Percentiles rank a stretch among this genome's conserved stretches.
Conservation (phyloP, 2,329 filamentous ascomycete species). For the Aspergillus transmontanensis region DNA sequence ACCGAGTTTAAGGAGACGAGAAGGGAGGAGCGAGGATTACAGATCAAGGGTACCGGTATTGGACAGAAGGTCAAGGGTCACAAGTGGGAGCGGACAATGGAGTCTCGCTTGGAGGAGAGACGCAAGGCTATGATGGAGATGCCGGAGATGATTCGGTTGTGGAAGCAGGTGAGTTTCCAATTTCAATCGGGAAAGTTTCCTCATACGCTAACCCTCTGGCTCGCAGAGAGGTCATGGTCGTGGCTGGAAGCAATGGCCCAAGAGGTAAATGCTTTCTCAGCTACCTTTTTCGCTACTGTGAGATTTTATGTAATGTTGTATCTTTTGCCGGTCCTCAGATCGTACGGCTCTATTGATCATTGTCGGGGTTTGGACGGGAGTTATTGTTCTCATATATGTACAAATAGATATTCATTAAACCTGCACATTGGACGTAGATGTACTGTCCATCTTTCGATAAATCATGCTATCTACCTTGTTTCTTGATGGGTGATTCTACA, state of each 20-base stretch:
- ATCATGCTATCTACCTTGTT: background rate
- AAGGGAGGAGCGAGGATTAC: slow-evolving; percentile 75
- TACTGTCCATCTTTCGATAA: background rate
- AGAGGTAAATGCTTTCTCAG: slow-evolving; percentile 36
- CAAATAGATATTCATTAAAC: slow-evolving; percentile 9
- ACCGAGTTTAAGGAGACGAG: slow-evolving; percentile 67
- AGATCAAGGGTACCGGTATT: slow-evolving; percentile 89
- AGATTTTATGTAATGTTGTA: slow-evolving; percentile 8
- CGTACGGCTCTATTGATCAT: slow-evolving; percentile 4
- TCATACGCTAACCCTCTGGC: slow-evolving; percentile 38
- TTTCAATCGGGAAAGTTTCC: too few relatives aligned
- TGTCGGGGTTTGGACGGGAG: slow-evolving; percentile 1
- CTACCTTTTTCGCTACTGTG: background rate
- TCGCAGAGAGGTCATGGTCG: slow-evolving; percentile 68
- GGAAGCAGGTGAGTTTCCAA: slow-evolving; percentile 75
- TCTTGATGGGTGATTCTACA: background rate
- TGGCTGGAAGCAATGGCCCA: slow-evolving; percentile 76
- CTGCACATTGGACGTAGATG: background rate
- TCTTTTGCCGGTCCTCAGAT: slow-evolving; percentile 9
- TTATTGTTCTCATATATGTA: slow-evolving; percentile 10
- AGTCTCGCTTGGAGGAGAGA: slow-evolving; percentile 80
- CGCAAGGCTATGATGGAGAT: slow-evolving; percentile 92
- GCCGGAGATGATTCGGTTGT: slow-evolving; percentile 86
- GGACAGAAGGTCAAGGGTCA: slow-evolving; percentile 96
- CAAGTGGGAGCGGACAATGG: slow-evolving; percentile 83